Base-by-base conservation (phyloP, 2,329 filamentous ascomycete genomes). In the Akanthomyces muscarius region DNA sequence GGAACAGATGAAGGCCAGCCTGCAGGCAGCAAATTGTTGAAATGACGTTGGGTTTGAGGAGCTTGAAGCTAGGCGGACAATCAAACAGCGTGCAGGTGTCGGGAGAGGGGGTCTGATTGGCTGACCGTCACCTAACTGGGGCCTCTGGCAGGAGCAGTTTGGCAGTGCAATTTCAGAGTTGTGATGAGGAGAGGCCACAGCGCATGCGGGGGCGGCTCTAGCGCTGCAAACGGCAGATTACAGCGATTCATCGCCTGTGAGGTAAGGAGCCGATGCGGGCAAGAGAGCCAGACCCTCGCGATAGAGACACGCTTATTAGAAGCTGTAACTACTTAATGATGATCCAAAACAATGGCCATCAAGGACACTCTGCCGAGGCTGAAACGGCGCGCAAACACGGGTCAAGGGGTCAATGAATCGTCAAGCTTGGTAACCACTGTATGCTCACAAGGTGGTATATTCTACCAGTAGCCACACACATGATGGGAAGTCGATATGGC, bases 21-120 rank as follows among this genome's bases (percentile, higher is more conserved):
- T 30, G 47, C 55, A 58, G 44, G 47, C 56, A 60, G 57, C 48
- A 61, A 61, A 53, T 33, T 53, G 58, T 61, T 53, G 58, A 61
- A 61, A 61, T 61, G 50, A 61, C 50, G 48, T 61, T 61, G 58
- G 50, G 58, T 38, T 36, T 53, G 58, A 45, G 36, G 48, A 52
- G 47, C 58, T 52, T 44, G 58, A 53, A 53, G 48, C 28, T 16
- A 36, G 36, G 14, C 33, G 18, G 33, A 36, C 8, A 36, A 30
- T 30, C 28, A 6, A 30, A 21, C 30, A 23, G 47, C 18, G n/a
- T 14, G 45, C 21, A 8, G 45, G 45, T n/a, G 42, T 13, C 7
- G 14, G 5, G 14, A 23, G 28, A 28, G n/a, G 25, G 33, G 10
- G 28, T 47, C 16, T 61, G 58, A 54, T 61, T 61, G 58, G 58